phyloP scores from a whole-genome alignment of 805 yeast genomes.

The Ogataea dorogensis region DNA sequence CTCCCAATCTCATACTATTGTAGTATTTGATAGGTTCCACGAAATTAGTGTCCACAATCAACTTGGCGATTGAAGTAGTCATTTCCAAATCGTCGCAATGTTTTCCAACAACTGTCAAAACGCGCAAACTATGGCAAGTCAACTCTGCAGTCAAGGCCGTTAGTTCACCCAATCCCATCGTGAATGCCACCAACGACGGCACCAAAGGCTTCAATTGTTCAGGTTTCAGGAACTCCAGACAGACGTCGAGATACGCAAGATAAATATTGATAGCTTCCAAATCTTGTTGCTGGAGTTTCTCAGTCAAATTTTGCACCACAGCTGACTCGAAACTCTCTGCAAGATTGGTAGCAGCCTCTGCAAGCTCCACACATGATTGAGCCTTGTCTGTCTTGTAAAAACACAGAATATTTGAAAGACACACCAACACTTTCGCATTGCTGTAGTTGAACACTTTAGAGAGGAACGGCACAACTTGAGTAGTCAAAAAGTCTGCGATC shows the following conservation, averaged over 20 bases:
- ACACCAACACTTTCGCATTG: conserved; percentile 54
- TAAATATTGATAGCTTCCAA: conserved; percentile 20
- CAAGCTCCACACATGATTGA: conserved; percentile 11
- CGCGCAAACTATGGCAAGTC: conserved; percentile 23
- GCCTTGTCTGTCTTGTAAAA: conserved; percentile 31
- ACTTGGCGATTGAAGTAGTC: conserved; percentile 23
- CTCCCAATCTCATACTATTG: conserved; percentile 14
- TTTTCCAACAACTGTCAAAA: conserved; percentile 29
- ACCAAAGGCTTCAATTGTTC: conserved; percentile 1
- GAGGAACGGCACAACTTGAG: conserved; percentile 32
- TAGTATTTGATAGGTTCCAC: conserved; percentile 20
- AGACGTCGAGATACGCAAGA: conserved; percentile 18
- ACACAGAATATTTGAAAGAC: conserved; percentile 66
- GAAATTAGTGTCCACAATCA: conserved; percentile 27
- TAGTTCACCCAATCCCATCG: conserved; percentile 7
- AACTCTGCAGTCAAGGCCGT: conserved; percentile 18
- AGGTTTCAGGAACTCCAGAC: conserved; percentile 14
- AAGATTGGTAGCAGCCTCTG: conserved; percentile 9
- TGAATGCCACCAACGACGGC: conserved; percentile 5
- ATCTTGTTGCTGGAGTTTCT: conserved; percentile 6
- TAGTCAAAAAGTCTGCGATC: conserved; percentile 16
- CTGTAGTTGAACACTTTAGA: conserved; percentile 46
- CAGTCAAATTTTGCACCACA: conserved; percentile 9
- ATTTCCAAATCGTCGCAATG: conserved; percentile 15
- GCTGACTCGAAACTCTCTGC: conserved; percentile 11